Percentiles rank a stretch among this genome's conserved stretches.
Evolutionary conservation across 2,329 filamentous ascomycete species (phyloP).

Genomic region (Alternaria brassicicola): DNA sequence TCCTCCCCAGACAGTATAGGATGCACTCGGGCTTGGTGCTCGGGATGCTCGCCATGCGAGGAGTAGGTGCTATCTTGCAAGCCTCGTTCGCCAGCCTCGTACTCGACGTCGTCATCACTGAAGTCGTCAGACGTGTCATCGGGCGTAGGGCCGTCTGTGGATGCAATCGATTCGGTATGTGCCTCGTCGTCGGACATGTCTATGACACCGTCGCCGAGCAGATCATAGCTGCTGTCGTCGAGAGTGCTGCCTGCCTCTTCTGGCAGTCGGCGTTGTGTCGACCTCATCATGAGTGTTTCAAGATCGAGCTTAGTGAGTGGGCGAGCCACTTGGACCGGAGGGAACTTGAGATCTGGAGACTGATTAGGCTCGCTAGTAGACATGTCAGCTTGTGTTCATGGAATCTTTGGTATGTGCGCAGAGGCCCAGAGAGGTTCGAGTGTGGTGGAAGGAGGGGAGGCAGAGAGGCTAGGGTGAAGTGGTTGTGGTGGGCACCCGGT

Average conservation of each 20-base stretch:
- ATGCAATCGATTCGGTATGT: slow-evolving; percentile 47
- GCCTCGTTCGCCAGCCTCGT: slow-evolving; percentile 29
- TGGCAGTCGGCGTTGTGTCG: slow-evolving; percentile 29
- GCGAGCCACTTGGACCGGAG: slow-evolving; percentile 39
- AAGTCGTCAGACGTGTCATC: slow-evolving; percentile 42
- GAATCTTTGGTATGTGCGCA: slow-evolving; percentile 6
- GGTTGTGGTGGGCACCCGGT: slow-evolving; percentile 17
- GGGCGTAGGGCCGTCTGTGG: slow-evolving; percentile 41
- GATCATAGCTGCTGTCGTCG: slow-evolving; percentile 47
- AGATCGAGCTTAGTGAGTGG: slow-evolving; percentile 43
- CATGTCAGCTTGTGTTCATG: slow-evolving; percentile 40
- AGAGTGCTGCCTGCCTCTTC: slow-evolving; percentile 40
- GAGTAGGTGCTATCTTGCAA: slow-evolving; percentile 29
- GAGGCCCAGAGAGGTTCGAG: neutral
- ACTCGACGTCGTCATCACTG: slow-evolving; percentile 41
- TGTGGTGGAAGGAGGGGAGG: slow-evolving; percentile 15
- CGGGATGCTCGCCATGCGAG: slow-evolving; percentile 22
- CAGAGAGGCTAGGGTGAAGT: slow-evolving; percentile 15
- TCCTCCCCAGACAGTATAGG: slow-evolving; percentile 27
- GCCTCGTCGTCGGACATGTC: slow-evolving; percentile 47
- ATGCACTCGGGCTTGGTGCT: slow-evolving; percentile 25
- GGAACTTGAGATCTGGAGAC: slow-evolving; percentile 40
- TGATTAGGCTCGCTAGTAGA: slow-evolving; percentile 31
- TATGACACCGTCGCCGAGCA: slow-evolving; percentile 38
- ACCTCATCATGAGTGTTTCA: slow-evolving; percentile 45